phyloP scores from a whole-genome alignment of 441 rosid genomes.

The Pelargonium citronellum region DNA sequence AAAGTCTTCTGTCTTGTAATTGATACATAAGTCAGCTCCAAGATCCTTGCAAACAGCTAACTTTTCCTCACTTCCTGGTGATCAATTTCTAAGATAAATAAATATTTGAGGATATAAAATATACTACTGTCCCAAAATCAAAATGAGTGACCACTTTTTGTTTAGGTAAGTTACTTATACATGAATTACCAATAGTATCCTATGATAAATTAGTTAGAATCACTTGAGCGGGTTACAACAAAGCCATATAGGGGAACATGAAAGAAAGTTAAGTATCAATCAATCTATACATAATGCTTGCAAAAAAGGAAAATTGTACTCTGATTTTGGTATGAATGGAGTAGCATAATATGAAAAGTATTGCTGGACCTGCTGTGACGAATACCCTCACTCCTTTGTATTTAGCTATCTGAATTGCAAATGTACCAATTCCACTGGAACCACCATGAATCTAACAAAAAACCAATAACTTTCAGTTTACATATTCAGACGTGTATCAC shows the following conservation, averaged over 20 bases:
- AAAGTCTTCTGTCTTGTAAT: slow-evolving; percentile 83
- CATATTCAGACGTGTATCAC: background rate
- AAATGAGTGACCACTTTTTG: too few relatives aligned
- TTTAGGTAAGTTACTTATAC: too few relatives aligned
- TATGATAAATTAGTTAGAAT: too few relatives aligned
- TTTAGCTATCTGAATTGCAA: slow-evolving; percentile 84
- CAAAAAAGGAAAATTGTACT: background rate
- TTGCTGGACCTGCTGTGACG: slow-evolving; percentile 65
- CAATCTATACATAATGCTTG: too few relatives aligned
- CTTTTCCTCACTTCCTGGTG: slow-evolving; percentile 67
- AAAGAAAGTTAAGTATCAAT: too few relatives aligned
- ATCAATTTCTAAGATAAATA: slow-evolving; percentile 18
- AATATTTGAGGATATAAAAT: background rate
- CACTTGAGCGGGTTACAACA: too few relatives aligned
- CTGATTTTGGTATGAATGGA: background rate
- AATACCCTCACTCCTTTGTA: slow-evolving; percentile 59
- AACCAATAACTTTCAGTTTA: slow-evolving; percentile 16
- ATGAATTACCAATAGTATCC: too few relatives aligned
- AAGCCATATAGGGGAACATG: too few relatives aligned
- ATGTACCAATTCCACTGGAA: slow-evolving; percentile 88
- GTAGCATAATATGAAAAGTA: slow-evolving; percentile 6
- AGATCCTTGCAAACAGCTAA: slow-evolving; percentile 66
- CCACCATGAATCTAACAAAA: slow-evolving; percentile 73
- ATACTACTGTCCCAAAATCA: too few relatives aligned
- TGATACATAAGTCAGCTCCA: slow-evolving; percentile 77